Conservation (phyloP, 495 filamentous ascomycete species). For the Penicillium roqueforti region DNA sequence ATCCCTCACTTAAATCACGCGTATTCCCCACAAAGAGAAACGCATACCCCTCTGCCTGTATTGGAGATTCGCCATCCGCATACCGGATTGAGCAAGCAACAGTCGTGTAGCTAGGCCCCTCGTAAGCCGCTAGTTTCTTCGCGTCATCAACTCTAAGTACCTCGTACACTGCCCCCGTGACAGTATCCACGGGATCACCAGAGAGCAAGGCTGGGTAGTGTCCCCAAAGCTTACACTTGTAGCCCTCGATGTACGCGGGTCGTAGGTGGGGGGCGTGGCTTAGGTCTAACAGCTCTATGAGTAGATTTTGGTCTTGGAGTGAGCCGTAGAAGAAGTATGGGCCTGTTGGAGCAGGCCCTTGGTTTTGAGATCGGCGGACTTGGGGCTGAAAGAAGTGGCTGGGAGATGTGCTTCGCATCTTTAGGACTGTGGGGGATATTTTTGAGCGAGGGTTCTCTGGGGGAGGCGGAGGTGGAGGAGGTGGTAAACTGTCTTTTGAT, state of each 20-base stretch:
- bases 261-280: slow-evolving; percentile 6
- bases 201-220: slow-evolving; percentile 28
- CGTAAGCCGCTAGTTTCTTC: slow-evolving; percentile 26
- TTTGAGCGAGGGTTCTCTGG: slow-evolving; percentile 4
- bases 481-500: neutral
- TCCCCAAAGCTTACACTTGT: slow-evolving; percentile 21
- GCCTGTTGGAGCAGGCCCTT: neutral
- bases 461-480: slow-evolving; percentile 9
- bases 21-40: slow-evolving; percentile 31
- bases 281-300: slow-evolving; percentile 17
- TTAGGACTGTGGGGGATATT: neutral
- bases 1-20: slow-evolving; percentile 23
- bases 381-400: neutral
- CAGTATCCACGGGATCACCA: slow-evolving; percentile 3
- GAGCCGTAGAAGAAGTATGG: slow-evolving; percentile 32
- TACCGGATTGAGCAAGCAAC: slow-evolving; percentile 20
- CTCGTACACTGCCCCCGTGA: slow-evolving; percentile 26
- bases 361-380: neutral
- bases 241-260: slow-evolving; percentile 15
- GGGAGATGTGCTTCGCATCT: slow-evolving; percentile 2
- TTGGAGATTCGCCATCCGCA: slow-evolving; percentile 16
- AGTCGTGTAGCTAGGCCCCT: slow-evolving; percentile 24
- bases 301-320: slow-evolving; percentile 16
- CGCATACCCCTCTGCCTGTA: slow-evolving; percentile 15
- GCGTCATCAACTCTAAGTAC: slow-evolving; percentile 19